Evolutionary conservation across 495 filamentous ascomycete genomes (phyloP).

Genomic region (Podospora bellae-mahoneyi): DNA sequence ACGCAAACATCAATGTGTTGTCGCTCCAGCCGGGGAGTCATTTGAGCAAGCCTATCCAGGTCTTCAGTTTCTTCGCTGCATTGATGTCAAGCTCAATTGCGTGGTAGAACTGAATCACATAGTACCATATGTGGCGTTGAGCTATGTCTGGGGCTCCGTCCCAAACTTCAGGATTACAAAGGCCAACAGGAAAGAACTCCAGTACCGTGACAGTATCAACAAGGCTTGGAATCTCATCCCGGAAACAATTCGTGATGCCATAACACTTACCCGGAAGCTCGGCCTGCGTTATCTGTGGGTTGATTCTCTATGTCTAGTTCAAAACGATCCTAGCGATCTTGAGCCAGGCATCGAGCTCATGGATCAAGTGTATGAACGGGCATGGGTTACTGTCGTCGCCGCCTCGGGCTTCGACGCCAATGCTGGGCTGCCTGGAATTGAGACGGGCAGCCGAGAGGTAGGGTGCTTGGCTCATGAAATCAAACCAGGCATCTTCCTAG

Average conservation of each 20-base stretch:
- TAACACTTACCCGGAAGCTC: background rate
- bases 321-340: constrained; percentile 13
- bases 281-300: constrained; percentile 19
- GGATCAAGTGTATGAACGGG: constrained; percentile 13
- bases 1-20: background rate
- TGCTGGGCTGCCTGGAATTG: constrained; percentile 12
- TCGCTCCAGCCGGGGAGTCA: background rate
- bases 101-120: background rate
- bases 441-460: background rate
- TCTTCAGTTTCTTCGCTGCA: background rate
- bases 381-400: constrained; percentile 15
- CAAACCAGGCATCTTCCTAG: background rate
- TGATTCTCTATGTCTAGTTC: constrained; percentile 19
- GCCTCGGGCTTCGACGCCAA: constrained; percentile 15
- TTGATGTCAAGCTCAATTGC: constrained; percentile 2
- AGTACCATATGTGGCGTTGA: constrained; percentile 4
- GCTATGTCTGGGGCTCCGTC: constrained; percentile 15
- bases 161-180: constrained; percentile 5
- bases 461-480: background rate
- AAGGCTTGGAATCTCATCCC: background rate
- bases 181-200: background rate
- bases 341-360: constrained; percentile 4
- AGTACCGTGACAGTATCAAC: background rate
- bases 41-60: background rate
- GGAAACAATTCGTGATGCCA: constrained; percentile 13